A percentile compares a stretch with the other conserved stretches of the same genome.
These are phyloP conservation scores for Pholiota adiposa DNA, from an alignment of 1,284 basidiomycete genomes.

Conservation along the genomic window DNA sequence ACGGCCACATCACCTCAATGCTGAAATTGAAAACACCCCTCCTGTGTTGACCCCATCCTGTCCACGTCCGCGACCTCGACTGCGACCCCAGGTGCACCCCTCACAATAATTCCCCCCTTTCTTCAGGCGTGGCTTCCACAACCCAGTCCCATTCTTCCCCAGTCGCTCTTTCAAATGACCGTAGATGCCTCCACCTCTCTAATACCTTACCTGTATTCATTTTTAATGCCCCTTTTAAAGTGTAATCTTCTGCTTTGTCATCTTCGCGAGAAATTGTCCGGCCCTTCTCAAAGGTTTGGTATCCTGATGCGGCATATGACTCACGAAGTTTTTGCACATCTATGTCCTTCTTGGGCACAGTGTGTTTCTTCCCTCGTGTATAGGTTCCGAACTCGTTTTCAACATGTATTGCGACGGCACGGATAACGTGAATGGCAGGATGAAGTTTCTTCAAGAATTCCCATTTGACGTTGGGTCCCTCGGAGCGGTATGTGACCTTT, in stretches of 20 bases:
- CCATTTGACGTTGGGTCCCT: constrained; percentile 35
- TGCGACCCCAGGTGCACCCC: too few relatives aligned
- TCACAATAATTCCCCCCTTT: too few relatives aligned
- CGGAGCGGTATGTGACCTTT: constrained; percentile 34
- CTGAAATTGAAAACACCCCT: too few relatives aligned
- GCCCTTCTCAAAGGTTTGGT: constrained; percentile 10
- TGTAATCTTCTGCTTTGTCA: constrained; percentile 11
- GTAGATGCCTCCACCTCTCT: background rate
- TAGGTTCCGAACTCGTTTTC: constrained; percentile 29
- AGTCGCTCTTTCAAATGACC: too few relatives aligned
- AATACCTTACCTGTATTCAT: background rate
- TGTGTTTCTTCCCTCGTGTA: constrained; percentile 27
- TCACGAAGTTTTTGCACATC: constrained; percentile 20
- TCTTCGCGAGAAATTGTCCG: constrained; percentile 8
- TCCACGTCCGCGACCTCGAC: too few relatives aligned
- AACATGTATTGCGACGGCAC: constrained; percentile 25
- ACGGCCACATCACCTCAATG: too few relatives aligned
- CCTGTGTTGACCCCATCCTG: too few relatives aligned
- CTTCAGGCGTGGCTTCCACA: too few relatives aligned
- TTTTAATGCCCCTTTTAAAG: background rate
- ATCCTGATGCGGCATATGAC: constrained; percentile 11
- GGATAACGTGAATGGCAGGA: constrained; percentile 34
- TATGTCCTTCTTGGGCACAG: constrained; percentile 20
- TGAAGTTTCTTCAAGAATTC: constrained; percentile 33
- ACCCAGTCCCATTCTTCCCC: too few relatives aligned